These are phyloP conservation scores for Globisporangium viniferum DNA, from an alignment of 352 stramenopile species.

Conservation along the genomic window DNA sequence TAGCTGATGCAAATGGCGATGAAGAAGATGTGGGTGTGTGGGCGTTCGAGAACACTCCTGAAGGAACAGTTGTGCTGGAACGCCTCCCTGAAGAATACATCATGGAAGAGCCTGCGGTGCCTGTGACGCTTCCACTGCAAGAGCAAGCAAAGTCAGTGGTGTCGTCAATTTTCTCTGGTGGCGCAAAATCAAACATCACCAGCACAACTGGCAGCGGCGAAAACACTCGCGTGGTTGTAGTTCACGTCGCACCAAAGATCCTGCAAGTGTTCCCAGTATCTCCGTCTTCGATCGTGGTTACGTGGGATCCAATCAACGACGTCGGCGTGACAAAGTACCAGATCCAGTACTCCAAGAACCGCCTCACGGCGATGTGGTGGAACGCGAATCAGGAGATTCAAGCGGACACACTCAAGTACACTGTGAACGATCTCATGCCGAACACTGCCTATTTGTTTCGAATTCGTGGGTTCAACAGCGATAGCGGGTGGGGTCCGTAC, in stretches of 20 bases:
- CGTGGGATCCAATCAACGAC: constrained; percentile 71
- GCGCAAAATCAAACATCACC: constrained; percentile 24
- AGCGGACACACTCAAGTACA: constrained; percentile 49
- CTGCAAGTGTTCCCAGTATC: constrained; percentile 56
- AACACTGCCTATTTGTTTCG: constrained; percentile 75
- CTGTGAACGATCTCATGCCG: constrained; percentile 47
- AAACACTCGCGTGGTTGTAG: constrained; percentile 14
- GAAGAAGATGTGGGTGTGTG: constrained; percentile 48
- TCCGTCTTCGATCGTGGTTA: constrained; percentile 59
- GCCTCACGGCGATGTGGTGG: constrained; percentile 76
- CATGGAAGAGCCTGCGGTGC: constrained; percentile 12
- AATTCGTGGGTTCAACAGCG: constrained; percentile 50
- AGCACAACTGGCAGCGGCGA: constrained; percentile 14
- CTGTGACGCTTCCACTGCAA: constrained; percentile 31
- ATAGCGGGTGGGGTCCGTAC: constrained; percentile 69
- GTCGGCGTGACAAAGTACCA: constrained; percentile 63
- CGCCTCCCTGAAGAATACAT: constrained; percentile 46
- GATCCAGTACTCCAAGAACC: constrained; percentile 81
- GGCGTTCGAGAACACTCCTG: constrained; percentile 63
- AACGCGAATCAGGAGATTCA: constrained; percentile 68
- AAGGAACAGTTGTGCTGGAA: constrained; percentile 59
- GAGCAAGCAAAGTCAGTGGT: constrained; percentile 73
- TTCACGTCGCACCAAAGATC: constrained; percentile 41
- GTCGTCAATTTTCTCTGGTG: constrained; percentile 52
- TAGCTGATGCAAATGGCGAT: constrained; percentile 12